Evolutionary conservation across 2,329 filamentous ascomycete species (phyloP).

Genomic region (Lasiodiplodia gonubiensis): DNA sequence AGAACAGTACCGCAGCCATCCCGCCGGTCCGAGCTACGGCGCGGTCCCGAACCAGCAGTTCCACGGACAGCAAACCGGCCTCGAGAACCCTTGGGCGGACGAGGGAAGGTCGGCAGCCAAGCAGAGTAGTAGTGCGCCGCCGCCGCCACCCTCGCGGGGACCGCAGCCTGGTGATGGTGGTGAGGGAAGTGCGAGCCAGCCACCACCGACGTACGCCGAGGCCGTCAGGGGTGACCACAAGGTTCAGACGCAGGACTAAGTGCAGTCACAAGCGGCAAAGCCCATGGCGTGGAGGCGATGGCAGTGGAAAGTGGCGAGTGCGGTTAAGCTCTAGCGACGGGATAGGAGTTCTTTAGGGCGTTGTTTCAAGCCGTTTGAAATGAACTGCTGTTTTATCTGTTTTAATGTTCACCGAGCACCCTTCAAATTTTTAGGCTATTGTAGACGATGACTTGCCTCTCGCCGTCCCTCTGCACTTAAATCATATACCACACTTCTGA

Average conservation of each 20-base stretch:
- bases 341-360: neutral
- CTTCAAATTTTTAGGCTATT: neutral
- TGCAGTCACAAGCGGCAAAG: neutral
- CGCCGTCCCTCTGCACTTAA: neutral
- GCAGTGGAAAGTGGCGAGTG: neutral
- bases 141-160: neutral
- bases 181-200: constrained; percentile 46
- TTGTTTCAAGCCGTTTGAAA: neutral
- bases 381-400: neutral
- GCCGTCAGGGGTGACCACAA: constrained; percentile 91
- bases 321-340: neutral
- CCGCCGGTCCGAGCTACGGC: constrained; percentile 29
- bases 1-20: constrained; percentile 23
- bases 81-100: constrained; percentile 28
- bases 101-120: constrained; percentile 7
- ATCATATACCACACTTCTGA: neutral
- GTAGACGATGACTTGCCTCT: no score
- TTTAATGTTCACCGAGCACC: neutral
- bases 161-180: constrained; percentile 28
- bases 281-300: neutral
- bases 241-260: constrained; percentile 62
- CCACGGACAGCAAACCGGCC: constrained; percentile 44
- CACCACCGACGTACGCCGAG: constrained; percentile 86
- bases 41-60: constrained; percentile 47
- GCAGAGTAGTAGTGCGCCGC: neutral